Base-by-base conservation (phyloP, 352 stramenopile species). In the Pythium sp. region DNA sequence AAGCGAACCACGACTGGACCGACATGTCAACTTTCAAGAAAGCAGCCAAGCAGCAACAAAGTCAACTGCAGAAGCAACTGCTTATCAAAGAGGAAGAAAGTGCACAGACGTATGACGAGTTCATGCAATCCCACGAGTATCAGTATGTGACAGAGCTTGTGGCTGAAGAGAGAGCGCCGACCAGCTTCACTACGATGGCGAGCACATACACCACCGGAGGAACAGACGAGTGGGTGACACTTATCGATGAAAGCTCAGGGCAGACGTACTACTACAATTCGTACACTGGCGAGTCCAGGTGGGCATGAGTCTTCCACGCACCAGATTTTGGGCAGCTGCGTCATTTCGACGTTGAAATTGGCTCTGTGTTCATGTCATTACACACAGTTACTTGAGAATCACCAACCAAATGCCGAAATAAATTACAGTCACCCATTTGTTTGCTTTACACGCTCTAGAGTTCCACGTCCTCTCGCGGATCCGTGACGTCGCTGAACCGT, bases 191-290 rank as follows among this genome's bases (percentile, higher is more conserved):
- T 14, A 69, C 61, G 2, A 55, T 71, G 12, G 63, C 47, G 1
- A 49, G 41, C 15, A 49, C 41, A 4, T 49, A 49, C 41, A n/a
- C 41, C 41, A 49, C 41, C n/a, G 65, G 64, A 24, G 62, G n/a
- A 11, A 68, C 69, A 70, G 59, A 47, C n/a, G 75, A 78, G 38
- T 94, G 84, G 85, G 79, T 80, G 59, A 80, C 77, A 18, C 72
- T 88, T 22, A 70, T 86, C 6, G 87, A 95, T 43, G 84, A 91
- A 28, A 72, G 60, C 32, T 89, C 81, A 0, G 85, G 87, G 1
- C 72, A 85, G 20, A 77, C 70, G 47, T 93, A 93, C 73, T 94
- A 91, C 56, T 93, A 92, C 75, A 92, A 93, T 61, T 74, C 68
- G 11, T 62, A 75, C 47, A 93, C 85, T 20, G 84, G 87, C 26